Base-by-base conservation (phyloP, 768 basidiomycete species). In the Pulveroboletus sp. region DNA sequence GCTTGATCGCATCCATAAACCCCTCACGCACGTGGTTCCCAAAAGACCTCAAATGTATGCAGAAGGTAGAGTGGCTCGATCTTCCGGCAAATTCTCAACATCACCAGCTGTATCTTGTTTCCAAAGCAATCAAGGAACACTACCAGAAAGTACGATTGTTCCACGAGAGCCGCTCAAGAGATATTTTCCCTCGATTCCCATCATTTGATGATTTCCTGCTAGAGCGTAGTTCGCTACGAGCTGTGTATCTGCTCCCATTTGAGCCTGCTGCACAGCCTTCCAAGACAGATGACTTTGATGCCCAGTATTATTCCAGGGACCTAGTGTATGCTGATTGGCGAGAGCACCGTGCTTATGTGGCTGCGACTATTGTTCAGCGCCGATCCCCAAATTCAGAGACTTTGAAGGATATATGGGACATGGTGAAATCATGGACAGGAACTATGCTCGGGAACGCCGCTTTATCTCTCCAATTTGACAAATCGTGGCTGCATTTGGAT, bases 21-120 rank as follows among this genome's bases (percentile, higher is more conserved):
- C 71, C 76, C 1, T 14, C 15, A 4, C 57, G 75, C 8, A n/a
- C n/a, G n/a, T n/a, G n/a, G n/a, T n/a, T n/a, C n/a, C n/a, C n/a
- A n/a, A n/a, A n/a, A n/a, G n/a, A n/a, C n/a, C n/a, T n/a, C n/a
- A n/a, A n/a, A n/a, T n/a, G n/a, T 21, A 21, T 78, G 75, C 71
- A 78, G 53, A 64, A 54, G 4, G 68, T 76, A 0, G 27, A 60
- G 4, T 59, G 76, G 76, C 47, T 18, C 18, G 14, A 46, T 14
- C 51, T 61, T 46, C 46, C 56, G 6, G 13, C 58, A 2, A 43
- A 53, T 26, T 55, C 69, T 3, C 74, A 75, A 40, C 67, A 72
- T 46, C 56, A 62, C 43, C 60, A 49, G 4, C 57, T 74, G 41
- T 55, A 61, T 30, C 6, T 50, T 13, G 49, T 55, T n/a, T 55